Conservation (phyloP, 352 stramenopile species). For the Thalassiosira exigua region DNA sequence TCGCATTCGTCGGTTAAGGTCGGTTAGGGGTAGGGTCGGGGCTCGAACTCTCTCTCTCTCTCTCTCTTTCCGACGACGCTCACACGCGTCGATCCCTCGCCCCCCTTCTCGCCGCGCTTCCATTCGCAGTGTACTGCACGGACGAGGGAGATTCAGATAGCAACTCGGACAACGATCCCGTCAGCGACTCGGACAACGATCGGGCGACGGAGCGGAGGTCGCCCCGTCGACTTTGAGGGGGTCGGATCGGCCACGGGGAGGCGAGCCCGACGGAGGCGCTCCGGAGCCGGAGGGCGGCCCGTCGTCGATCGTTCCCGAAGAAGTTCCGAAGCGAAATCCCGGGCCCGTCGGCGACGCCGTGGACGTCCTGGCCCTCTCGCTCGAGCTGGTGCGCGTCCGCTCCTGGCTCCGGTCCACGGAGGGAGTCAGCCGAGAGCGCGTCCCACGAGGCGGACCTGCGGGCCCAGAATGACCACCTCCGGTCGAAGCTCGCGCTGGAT, state of each 20-base stretch:
- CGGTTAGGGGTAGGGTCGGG: too few species aligned
- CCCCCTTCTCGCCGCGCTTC: constrained; percentile 54
- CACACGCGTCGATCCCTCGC: background rate
- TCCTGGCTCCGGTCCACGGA: constrained; percentile 20
- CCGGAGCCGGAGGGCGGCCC: constrained; percentile 19
- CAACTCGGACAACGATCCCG: constrained; percentile 62
- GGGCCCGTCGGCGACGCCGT: constrained; percentile 56
- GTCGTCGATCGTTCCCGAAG: constrained; percentile 40
- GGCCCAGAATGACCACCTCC: constrained; percentile 42
- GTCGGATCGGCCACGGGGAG: background rate
- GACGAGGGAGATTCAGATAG: constrained; percentile 42
- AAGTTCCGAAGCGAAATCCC: constrained; percentile 31
- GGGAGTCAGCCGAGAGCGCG: constrained; percentile 28
- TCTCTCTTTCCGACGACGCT: constrained; percentile 1
- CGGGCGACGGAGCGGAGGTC: constrained; percentile 67
- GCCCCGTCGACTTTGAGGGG: background rate
- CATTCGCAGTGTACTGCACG: constrained; percentile 46
- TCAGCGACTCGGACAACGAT: constrained; percentile 67
- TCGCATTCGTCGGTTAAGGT: too few species aligned
- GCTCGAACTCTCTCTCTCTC: too few species aligned
- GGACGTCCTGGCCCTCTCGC: constrained; percentile 69
- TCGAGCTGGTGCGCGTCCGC: constrained; percentile 69
- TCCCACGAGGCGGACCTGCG: constrained; percentile 33
- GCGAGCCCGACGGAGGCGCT: constrained; percentile 36
- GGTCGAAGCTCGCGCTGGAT: constrained; percentile 51